These are phyloP conservation scores for Starmerella bombicola DNA, from an alignment of 805 yeast genomes.

Conservation along the genomic window DNA sequence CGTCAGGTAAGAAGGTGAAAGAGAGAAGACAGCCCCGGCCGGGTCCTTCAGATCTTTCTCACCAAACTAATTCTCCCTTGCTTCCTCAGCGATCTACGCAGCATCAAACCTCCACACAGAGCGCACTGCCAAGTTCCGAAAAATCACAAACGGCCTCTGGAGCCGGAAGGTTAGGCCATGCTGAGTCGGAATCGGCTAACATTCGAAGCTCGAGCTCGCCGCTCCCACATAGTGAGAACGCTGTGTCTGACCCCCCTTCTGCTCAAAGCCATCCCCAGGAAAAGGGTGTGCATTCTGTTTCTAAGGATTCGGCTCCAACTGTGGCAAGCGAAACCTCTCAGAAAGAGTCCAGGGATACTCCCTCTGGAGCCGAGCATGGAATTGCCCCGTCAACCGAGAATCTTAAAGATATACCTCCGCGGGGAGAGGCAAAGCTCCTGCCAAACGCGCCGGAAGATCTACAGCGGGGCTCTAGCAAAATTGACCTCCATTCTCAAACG, in stretches of 20 bases:
- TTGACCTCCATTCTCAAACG: not conserved
- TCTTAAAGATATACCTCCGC: not conserved
- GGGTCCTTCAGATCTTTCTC: not conserved
- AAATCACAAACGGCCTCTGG: not conserved
- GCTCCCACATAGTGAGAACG: not conserved
- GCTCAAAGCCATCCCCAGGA: too few relatives aligned
- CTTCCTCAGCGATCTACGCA: not conserved
- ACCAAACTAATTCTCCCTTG: not conserved
- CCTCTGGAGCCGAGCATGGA: not conserved
- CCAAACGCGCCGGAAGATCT: not conserved
- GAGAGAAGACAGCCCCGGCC: conserved; percentile 1
- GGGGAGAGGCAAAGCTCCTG: not conserved
- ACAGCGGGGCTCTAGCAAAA: not conserved
- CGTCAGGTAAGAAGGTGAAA: conserved; percentile 16
- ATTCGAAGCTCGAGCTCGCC: not conserved
- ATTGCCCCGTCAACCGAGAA: not conserved
- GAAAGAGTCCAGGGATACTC: not conserved
- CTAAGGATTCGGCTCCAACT: not conserved
- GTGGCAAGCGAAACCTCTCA: too few relatives aligned
- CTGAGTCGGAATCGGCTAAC: too few relatives aligned
- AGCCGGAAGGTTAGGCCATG: not conserved
- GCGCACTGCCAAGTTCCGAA: not conserved
- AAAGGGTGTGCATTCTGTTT: not conserved
- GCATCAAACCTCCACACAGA: not conserved
- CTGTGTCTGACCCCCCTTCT: not conserved